Evolutionary conservation across 2,329 filamentous ascomycete species (phyloP).

Genomic region (Neopestalotiopsis sp.): DNA sequence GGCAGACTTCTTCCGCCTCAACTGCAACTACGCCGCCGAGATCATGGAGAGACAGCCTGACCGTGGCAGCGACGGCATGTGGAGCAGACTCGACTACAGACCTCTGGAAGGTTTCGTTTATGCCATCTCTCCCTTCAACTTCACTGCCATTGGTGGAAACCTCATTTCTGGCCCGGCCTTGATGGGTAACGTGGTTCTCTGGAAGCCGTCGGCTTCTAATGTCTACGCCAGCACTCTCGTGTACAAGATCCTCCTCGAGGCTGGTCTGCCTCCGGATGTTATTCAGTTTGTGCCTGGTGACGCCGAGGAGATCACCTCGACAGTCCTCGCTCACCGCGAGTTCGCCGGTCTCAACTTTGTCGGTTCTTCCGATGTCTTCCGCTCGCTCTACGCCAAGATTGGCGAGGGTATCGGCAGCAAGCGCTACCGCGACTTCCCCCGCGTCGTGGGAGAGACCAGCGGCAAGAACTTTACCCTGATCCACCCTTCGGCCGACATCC

Average conservation of each 20-base stretch:
- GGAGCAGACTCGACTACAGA: constrained; percentile 90
- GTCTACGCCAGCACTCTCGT: constrained; percentile 91
- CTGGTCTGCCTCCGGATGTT: constrained; percentile 85
- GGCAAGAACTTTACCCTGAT: constrained; percentile 94
- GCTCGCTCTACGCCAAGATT: constrained; percentile 85
- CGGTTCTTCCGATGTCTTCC: constrained; percentile 90
- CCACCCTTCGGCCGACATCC: constrained; percentile 76
- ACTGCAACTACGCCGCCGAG: constrained; percentile 91
- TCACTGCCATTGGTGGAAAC: constrained; percentile 93
- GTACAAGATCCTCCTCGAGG: constrained; percentile 89
- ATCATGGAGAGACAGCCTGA: constrained; percentile 86
- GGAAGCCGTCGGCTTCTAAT: constrained; percentile 92
- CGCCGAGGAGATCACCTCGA: constrained; percentile 81
- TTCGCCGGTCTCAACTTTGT: constrained; percentile 96
- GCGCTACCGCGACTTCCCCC: constrained; percentile 83
- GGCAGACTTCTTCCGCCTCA: constrained; percentile 92
- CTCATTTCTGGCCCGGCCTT: constrained; percentile 82
- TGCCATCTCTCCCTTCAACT: constrained; percentile 94
- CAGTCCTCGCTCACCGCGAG: constrained; percentile 75
- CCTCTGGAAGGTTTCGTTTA: constrained; percentile 97
- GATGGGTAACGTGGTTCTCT: constrained; percentile 93
- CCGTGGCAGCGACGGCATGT: constrained; percentile 82
- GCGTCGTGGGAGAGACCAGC: constrained; percentile 88
- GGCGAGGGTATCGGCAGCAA: constrained; percentile 80
- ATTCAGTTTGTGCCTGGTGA: constrained; percentile 94